Evolutionary conservation across 352 stramenopile species (phyloP), one percentile per base, ranked within the genome.

Genomic region (Globisporangium middletonii): DNA sequence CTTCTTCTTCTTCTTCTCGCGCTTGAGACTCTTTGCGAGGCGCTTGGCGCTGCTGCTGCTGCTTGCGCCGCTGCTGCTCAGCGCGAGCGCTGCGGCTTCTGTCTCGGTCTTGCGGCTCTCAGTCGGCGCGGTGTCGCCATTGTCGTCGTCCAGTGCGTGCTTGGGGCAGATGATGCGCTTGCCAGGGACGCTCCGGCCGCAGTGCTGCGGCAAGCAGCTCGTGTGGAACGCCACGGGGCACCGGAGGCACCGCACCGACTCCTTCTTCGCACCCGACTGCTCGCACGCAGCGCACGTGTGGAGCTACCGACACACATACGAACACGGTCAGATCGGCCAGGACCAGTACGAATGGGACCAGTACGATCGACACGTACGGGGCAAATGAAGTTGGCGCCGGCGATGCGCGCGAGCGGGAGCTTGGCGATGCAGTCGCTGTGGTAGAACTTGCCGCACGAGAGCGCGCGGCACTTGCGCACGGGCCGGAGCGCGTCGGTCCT

Each of bases 391-490:
- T 88, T 75, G 50, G 78, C 76, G 58, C 83, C 77, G 15, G 84
- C 84, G 55, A 90, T 89, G 19, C 85, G 64, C 6, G 85, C 84
- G 42, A 94, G 66, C 48, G 85, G 79, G 50, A 92, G 78, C 50
- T 82, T 83, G 37, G 79, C 83, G 48, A 94, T 90, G 51, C 85
- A 94, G 38, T 86, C 68, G 18, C 85, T 71, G 53, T 94, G 85
- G 55, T 93, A 94, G 57, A 85, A 94, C 57, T 93, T 93, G 28
- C 85, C 85, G 50, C 85, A 94, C 44, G 82, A 92, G 7, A 89
- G 63, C 45, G 85, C 85, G 30, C 85, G 75, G 57, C 85, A 94
- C 58, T 92, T 92, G 44, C 83, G 72, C 19, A 92, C 82, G 0
- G 69, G 55, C 23, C 71, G 61, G 15, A 62, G 55, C 0, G 33